These are phyloP conservation scores for Umbelopsis sp. DNA, from an alignment of 371 early-diverging fungal genomes.

Conservation along the genomic window DNA sequence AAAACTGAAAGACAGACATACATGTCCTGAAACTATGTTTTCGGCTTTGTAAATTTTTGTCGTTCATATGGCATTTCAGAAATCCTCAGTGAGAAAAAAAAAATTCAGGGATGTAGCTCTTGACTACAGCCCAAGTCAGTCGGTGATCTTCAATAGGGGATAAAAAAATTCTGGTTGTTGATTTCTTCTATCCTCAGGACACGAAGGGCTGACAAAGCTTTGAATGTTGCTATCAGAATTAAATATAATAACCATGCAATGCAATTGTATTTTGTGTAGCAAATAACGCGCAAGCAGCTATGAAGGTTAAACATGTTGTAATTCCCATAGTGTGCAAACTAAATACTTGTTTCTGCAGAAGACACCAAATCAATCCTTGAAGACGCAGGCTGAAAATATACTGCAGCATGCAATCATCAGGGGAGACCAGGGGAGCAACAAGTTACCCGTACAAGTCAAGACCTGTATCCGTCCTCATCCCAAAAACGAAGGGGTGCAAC, in stretches of 20 bases:
- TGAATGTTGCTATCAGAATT: not conserved
- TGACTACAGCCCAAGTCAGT: not conserved
- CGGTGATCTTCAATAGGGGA: constrained; percentile 16
- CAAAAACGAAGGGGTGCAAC: not conserved
- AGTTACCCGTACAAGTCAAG: not conserved
- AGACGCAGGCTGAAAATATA: not conserved
- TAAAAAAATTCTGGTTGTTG: not conserved
- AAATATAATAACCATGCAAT: not conserved
- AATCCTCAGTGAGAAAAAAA: not conserved
- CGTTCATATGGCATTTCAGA: not conserved
- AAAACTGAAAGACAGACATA: too few relatives aligned
- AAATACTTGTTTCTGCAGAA: not conserved
- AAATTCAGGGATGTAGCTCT: not conserved
- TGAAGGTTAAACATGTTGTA: not conserved
- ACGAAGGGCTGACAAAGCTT: not conserved
- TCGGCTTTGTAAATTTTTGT: too few relatives aligned
- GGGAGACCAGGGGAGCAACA: not conserved
- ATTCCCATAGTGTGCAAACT: not conserved
- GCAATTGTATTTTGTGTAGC: not conserved
- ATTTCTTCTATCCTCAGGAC: not conserved
- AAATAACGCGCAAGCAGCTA: not conserved
- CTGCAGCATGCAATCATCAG: constrained; percentile 18
- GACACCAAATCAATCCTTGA: too few relatives aligned
- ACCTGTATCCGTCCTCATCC: not conserved
- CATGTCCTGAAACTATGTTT: too few relatives aligned